phyloP scores from a whole-genome alignment of 805 yeast species.

The Torulaspora maleeae region DNA sequence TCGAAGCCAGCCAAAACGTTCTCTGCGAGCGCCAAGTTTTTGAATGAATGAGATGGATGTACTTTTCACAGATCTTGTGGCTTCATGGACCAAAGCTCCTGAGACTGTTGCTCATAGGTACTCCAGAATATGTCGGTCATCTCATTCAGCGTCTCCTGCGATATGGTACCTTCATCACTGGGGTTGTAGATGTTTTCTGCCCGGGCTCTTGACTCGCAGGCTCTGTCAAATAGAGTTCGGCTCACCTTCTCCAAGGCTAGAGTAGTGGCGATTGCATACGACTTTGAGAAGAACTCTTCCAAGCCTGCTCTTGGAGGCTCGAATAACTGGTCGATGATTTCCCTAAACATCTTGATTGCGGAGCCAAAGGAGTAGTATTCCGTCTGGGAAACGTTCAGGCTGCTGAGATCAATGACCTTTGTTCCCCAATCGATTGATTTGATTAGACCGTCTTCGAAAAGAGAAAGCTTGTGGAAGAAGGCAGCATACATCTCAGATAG shows the following conservation, averaged over 20 bases:
- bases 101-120: slow-evolving; percentile 19
- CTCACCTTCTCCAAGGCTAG: slow-evolving; percentile 26
- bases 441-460: slow-evolving; percentile 19
- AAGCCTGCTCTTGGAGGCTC: slow-evolving; percentile 10
- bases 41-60: neutral
- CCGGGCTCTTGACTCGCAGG: slow-evolving; percentile 18
- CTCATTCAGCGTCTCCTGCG: slow-evolving; percentile 16
- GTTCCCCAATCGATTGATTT: slow-evolving; percentile 11
- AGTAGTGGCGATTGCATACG: slow-evolving; percentile 19
- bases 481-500: slow-evolving; percentile 24
- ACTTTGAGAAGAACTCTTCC: slow-evolving; percentile 13
- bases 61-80: slow-evolving; percentile 16
- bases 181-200: slow-evolving; percentile 15
- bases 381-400: slow-evolving; percentile 11
- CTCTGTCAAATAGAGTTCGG: slow-evolving; percentile 23
- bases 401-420: slow-evolving; percentile 8
- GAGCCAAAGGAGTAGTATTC: slow-evolving; percentile 15
- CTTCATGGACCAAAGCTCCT: slow-evolving; percentile 20
- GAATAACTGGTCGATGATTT: slow-evolving; percentile 20
- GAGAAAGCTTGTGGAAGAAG: slow-evolving; percentile 21
- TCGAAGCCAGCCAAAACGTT: too few relatives aligned
- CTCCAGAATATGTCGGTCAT: slow-evolving; percentile 20
- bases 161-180: slow-evolving; percentile 8
- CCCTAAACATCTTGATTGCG: slow-evolving; percentile 13
- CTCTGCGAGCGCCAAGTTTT: neutral